Evolutionary conservation across 371 early-diverging fungal species (phyloP).

Genomic region (Zychaea mexicana): DNA sequence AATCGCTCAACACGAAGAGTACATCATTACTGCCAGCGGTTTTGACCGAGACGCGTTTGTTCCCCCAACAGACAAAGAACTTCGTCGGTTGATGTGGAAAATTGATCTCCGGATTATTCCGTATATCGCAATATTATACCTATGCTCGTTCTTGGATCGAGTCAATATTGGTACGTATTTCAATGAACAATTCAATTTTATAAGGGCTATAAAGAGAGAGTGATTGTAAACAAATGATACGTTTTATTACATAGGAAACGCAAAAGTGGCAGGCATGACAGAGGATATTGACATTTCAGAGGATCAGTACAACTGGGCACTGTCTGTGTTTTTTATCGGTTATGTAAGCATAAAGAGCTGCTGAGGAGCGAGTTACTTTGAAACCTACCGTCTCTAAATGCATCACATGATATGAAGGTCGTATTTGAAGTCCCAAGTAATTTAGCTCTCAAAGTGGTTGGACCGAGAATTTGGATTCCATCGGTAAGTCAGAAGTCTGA

Average conservation of each 20-base stretch:
- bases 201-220: too few relatives aligned
- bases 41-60: not conserved
- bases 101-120: slow-evolving; percentile 19
- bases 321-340: slow-evolving; percentile 67
- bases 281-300: slow-evolving; percentile 41
- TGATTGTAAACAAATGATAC: too few relatives aligned
- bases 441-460: slow-evolving; percentile 61
- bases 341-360: slow-evolving; percentile 57
- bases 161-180: slow-evolving; percentile 51
- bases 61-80: slow-evolving; percentile 1
- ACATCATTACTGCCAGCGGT: not conserved
- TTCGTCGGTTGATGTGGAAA: not conserved
- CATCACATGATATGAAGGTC: slow-evolving; percentile 59
- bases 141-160: slow-evolving; percentile 54
- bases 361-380: too few relatives aligned
- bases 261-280: slow-evolving; percentile 55
- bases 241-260: slow-evolving; percentile 60
- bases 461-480: slow-evolving; percentile 53
- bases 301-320: slow-evolving; percentile 53
- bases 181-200: too few relatives aligned
- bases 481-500: slow-evolving; percentile 51
- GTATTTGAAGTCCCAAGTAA: slow-evolving; percentile 75
- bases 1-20: not conserved
- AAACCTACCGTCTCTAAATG: too few relatives aligned
- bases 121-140: slow-evolving; percentile 44